Conservation (phyloP, 495 filamentous ascomycete genomes). For the Aspergillus diversus region DNA sequence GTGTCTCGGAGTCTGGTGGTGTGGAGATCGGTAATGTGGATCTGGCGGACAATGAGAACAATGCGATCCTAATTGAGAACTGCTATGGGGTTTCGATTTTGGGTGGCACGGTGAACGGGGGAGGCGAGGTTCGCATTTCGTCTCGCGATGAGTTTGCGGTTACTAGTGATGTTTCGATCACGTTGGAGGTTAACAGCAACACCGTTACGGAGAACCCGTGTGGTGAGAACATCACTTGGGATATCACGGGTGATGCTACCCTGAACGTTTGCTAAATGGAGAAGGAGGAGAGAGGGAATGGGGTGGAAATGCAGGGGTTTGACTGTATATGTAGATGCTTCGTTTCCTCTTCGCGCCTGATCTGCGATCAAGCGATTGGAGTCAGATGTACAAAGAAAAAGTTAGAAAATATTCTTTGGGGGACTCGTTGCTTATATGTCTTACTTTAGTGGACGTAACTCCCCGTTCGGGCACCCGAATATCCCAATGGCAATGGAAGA, state of each 20-base stretch:
- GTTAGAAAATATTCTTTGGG: no score
- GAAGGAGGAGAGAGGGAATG: no score
- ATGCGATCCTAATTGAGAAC: constrained; percentile 23
- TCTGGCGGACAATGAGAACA: constrained; percentile 19
- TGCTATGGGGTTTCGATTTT: constrained; percentile 21
- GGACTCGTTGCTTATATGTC: no score
- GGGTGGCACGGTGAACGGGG: constrained; percentile 18
- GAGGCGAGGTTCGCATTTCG: constrained; percentile 16
- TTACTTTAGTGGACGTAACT: no score
- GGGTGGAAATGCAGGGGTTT: no score
- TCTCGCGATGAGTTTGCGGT: constrained; percentile 19
- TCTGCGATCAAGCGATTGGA: no score
- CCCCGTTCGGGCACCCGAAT: no score
- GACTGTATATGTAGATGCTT: no score
- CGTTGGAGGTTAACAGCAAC: constrained; percentile 17
- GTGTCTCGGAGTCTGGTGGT: constrained; percentile 18
- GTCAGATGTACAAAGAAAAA: no score
- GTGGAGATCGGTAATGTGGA: constrained; percentile 19
- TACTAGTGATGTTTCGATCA: constrained; percentile 17
- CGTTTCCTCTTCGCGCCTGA: no score
- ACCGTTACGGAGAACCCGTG: constrained; percentile 19
- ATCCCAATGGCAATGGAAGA: no score
- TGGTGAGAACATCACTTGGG: constrained; percentile 21
- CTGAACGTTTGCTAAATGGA: constrained; percentile 19
- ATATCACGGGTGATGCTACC: constrained; percentile 18